A percentile compares a stretch with the other conserved stretches of the same genome.
Conservation (phyloP, 2,329 filamentous ascomycete species). For the Hyphodiscus sp. region DNA sequence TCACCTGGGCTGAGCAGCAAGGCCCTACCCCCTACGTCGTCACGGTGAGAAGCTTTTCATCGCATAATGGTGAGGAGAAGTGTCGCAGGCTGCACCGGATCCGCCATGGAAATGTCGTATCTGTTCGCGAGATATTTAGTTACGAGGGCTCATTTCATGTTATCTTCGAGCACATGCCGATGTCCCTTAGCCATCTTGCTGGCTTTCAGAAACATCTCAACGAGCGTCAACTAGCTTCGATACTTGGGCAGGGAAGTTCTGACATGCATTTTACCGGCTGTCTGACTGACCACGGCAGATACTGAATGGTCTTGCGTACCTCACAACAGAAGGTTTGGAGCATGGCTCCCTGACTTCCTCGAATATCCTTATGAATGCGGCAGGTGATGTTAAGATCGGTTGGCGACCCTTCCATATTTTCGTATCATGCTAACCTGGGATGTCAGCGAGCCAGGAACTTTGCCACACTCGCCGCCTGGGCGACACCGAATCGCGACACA, state of each 20-base stretch:
- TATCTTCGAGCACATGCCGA: constrained; percentile 15
- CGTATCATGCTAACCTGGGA: constrained; percentile 5
- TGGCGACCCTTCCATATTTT: neutral
- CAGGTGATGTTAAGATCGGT: constrained; percentile 16
- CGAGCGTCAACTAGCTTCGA: constrained; percentile 8
- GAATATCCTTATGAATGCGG: constrained; percentile 14
- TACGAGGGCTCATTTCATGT: too few species aligned
- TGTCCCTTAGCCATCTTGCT: constrained; percentile 16
- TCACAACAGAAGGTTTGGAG: constrained; percentile 4
- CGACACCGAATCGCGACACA: constrained; percentile 7
- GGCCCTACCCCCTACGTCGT: too few species aligned
- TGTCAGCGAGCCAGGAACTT: constrained; percentile 15
- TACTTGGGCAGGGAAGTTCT: constrained; percentile 11
- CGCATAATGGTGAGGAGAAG: too few species aligned
- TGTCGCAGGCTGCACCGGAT: too few species aligned
- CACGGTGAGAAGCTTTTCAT: too few species aligned
- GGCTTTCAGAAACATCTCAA: constrained; percentile 9
- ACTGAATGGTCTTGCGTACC: constrained; percentile 7
- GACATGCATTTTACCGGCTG: too few species aligned
- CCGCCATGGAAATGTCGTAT: too few species aligned
- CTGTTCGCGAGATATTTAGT: too few species aligned
- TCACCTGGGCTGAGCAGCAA: too few species aligned
- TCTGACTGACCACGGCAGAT: constrained; percentile 11
- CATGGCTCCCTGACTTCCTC: constrained; percentile 13
- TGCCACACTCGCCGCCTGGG: too few species aligned